Evolutionary conservation across 257 asterid genomes (phyloP).

Genomic region (Gentiana straminea): DNA sequence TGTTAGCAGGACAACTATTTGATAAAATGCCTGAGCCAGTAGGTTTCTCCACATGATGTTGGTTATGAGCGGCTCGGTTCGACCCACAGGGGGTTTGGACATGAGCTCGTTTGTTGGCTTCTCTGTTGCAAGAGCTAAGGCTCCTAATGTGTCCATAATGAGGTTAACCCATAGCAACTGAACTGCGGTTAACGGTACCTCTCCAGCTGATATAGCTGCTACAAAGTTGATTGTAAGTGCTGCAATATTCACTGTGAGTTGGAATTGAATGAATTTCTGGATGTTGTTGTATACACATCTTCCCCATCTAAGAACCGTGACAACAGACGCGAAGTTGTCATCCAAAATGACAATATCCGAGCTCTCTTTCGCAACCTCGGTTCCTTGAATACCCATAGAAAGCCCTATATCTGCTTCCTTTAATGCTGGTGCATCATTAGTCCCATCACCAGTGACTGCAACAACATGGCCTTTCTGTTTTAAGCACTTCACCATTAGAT

Average conservation of each 20-base stretch:
- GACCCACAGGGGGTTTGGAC: slow-evolving; percentile 33
- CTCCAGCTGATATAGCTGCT: slow-evolving; percentile 52
- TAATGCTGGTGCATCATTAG: slow-evolving; percentile 65
- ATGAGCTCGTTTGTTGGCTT: slow-evolving; percentile 32
- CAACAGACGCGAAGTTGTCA: slow-evolving; percentile 51
- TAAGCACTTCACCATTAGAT: slow-evolving; percentile 58
- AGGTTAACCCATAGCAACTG: slow-evolving; percentile 47
- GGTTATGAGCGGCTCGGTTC: slow-evolving; percentile 33
- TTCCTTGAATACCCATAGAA: slow-evolving; percentile 68
- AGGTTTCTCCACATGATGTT: slow-evolving; percentile 45
- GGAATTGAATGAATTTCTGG: slow-evolving; percentile 63
- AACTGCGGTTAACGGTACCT: slow-evolving; percentile 57
- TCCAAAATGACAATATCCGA: slow-evolving; percentile 72
- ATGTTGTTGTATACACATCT: slow-evolving; percentile 53
- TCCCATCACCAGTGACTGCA: slow-evolving; percentile 67
- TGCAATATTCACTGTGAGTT: slow-evolving; percentile 48
- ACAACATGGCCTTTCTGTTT: slow-evolving; percentile 55
- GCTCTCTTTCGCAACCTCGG: slow-evolving; percentile 59
- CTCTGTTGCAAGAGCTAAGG: slow-evolving; percentile 43
- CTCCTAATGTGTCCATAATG: slow-evolving; percentile 42
- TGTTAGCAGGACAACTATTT: slow-evolving; percentile 22
- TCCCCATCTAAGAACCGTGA: slow-evolving; percentile 41
- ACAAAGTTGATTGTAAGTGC: slow-evolving; percentile 46
- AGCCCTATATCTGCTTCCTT: slow-evolving; percentile 66
- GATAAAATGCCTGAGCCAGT: slow-evolving; percentile 33